Conservation (phyloP, 192 early-diverging fungal genomes). For the Coemansia sp. region DNA sequence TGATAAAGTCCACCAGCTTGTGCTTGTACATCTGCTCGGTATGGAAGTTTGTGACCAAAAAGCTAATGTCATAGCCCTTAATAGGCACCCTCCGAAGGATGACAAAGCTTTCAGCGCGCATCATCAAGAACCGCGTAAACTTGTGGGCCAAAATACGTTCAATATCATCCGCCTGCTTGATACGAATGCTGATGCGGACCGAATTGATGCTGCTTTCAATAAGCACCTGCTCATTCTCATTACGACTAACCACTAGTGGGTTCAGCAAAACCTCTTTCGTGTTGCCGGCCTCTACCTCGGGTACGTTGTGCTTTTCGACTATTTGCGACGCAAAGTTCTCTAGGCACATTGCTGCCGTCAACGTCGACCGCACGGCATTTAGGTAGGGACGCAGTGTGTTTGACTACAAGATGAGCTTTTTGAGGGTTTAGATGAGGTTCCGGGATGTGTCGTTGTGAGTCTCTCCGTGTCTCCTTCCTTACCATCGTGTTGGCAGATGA, state of each 20-base stretch:
- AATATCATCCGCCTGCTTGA: conserved; percentile 98
- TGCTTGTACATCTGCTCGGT: conserved; percentile 99
- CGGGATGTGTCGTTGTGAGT: background rate
- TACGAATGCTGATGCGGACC: conserved; percentile 86
- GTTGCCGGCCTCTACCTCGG: conserved; percentile 84
- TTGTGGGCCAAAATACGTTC: conserved; percentile 92
- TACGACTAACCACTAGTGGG: conserved; percentile 78
- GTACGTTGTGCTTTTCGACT: conserved; percentile 97
- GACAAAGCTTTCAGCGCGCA: conserved; percentile 94
- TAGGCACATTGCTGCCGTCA: conserved; percentile 91
- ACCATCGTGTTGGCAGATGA: too few relatives aligned
- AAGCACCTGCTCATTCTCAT: conserved; percentile 89
- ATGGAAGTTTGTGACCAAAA: conserved; percentile 95
- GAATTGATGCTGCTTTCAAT: conserved; percentile 93
- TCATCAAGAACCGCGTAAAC: conserved; percentile 96
- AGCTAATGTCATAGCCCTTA: conserved; percentile 94
- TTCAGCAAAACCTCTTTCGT: conserved; percentile 82
- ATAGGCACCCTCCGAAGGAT: conserved; percentile 89
- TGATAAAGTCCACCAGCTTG: conserved; percentile 98
- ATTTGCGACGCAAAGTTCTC: conserved; percentile 98
- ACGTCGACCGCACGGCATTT: conserved; percentile 83
- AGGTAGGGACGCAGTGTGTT: conserved; percentile 97
- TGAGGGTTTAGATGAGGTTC: background rate
- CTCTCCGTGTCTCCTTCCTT: too few relatives aligned
- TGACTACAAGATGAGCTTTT: conserved; percentile 55